Conservation (phyloP, 2,329 filamentous ascomycete species). For the Microdochium nivale region DNA sequence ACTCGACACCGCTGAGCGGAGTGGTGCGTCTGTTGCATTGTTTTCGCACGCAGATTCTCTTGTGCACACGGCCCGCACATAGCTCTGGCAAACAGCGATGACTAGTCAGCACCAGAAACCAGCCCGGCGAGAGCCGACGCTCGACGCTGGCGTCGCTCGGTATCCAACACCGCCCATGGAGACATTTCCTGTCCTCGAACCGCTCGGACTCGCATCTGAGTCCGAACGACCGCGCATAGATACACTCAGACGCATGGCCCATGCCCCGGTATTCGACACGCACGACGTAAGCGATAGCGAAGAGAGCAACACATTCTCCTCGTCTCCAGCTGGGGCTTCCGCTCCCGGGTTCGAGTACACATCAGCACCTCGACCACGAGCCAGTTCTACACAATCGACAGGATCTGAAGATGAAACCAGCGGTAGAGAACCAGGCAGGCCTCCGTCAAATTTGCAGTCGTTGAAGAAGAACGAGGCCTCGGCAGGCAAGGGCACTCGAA, state of each 20-base stretch:
- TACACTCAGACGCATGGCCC: neutral
- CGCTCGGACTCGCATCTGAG: neutral
- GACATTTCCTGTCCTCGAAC: neutral
- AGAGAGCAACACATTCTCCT: neutral
- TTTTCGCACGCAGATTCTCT: too few relatives aligned
- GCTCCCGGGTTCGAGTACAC: neutral
- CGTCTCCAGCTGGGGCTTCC: neutral
- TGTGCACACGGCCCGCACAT: too few relatives aligned
- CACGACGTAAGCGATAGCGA: neutral
- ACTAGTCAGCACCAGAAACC: neutral
- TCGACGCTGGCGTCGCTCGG: neutral
- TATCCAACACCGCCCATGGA: neutral
- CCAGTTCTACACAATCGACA: neutral
- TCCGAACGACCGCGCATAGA: neutral
- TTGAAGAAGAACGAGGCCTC: constrained; percentile 10
- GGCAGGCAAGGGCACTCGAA: constrained; percentile 36
- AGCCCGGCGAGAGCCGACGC: neutral
- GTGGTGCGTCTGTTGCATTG: neutral
- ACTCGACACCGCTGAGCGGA: neutral
- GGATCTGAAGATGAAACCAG: constrained; percentile 2
- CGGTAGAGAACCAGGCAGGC: neutral
- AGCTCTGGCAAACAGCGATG: too few relatives aligned
- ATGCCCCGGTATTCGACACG: neutral
- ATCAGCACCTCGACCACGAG: neutral
- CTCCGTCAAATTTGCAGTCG: constrained; percentile 10